Conservation (phyloP, 2,329 filamentous ascomycete genomes). For the Massarina eburnea region DNA sequence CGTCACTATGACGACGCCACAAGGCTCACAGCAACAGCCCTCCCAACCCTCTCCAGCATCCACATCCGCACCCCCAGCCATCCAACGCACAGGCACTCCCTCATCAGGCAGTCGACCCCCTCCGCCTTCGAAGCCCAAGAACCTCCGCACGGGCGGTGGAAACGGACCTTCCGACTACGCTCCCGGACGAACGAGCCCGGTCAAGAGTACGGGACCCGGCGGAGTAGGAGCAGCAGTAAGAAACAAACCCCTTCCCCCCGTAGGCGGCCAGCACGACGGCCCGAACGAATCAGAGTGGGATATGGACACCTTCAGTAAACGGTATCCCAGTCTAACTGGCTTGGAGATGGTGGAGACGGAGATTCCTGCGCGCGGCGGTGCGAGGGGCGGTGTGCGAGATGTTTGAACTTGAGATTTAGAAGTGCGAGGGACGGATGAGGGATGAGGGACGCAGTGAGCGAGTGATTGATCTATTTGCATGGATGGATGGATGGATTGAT, state of each 20-base stretch:
- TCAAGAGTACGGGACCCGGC: not conserved
- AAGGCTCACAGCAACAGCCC: conserved; percentile 14
- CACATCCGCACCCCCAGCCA: conserved; percentile 36
- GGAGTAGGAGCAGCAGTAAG: conserved; percentile 1
- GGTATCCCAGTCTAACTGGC: conserved; percentile 81
- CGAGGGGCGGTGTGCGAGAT: not conserved
- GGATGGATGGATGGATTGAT: too few relatives aligned
- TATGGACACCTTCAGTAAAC: conserved; percentile 70
- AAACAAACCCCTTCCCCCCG: conserved; percentile 25
- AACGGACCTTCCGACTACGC: conserved; percentile 8
- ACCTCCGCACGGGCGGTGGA: conserved; percentile 53
- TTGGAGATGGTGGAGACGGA: conserved; percentile 87
- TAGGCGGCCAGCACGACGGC: conserved; percentile 4
- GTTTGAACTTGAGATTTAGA: not conserved
- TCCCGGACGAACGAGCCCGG: not conserved
- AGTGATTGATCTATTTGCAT: too few relatives aligned
- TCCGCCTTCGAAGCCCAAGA: conserved; percentile 63
- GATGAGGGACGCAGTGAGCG: too few relatives aligned
- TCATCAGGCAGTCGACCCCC: conserved; percentile 46
- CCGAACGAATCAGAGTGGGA: conserved; percentile 48
- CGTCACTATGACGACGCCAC: conserved; percentile 26
- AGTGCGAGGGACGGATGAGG: too few relatives aligned
- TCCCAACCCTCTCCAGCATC: conserved; percentile 24
- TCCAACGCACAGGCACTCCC: conserved; percentile 28
- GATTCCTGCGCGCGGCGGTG: conserved; percentile 23